Conservation (phyloP, 2,329 filamentous ascomycete species). For the Pseudopithomyces chartarum region DNA sequence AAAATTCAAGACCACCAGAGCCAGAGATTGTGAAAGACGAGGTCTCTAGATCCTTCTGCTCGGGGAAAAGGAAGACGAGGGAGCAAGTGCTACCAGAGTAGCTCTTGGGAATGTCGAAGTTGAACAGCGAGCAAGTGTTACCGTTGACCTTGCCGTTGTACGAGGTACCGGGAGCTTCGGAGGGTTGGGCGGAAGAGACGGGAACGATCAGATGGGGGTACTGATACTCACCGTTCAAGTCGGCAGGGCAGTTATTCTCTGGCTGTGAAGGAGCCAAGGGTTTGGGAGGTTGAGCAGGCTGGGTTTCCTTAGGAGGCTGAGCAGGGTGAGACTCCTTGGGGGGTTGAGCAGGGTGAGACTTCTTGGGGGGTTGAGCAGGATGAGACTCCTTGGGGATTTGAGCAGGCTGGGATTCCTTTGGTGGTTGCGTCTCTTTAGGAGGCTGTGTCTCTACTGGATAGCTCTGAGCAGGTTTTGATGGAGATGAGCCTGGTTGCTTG, state of each 20-base stretch:
- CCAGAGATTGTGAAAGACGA: constrained; percentile 62
- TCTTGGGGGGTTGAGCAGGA: not conserved
- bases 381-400: not conserved
- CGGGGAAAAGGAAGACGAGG: constrained; percentile 69
- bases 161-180: constrained; percentile 58
- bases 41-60: constrained; percentile 61
- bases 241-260: constrained; percentile 21
- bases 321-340: not conserved
- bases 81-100: constrained; percentile 65
- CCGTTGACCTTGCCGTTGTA: constrained; percentile 55
- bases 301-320: not conserved
- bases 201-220: constrained; percentile 68
- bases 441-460: constrained; percentile 2
- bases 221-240: constrained; percentile 33
- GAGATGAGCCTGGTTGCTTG: constrained; percentile 17
- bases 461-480: constrained; percentile 1
- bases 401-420: not conserved
- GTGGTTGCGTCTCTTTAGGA: not conserved
- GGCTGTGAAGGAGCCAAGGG: not conserved
- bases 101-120: constrained; percentile 66
- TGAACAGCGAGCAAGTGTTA: constrained; percentile 65
- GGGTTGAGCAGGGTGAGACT: constrained; percentile 1
- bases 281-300: constrained; percentile 1
- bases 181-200: constrained; percentile 59
- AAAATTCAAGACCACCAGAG: constrained; percentile 59